Conservation (phyloP, 1,284 basidiomycete species). For the Hemileia vastatrix region DNA sequence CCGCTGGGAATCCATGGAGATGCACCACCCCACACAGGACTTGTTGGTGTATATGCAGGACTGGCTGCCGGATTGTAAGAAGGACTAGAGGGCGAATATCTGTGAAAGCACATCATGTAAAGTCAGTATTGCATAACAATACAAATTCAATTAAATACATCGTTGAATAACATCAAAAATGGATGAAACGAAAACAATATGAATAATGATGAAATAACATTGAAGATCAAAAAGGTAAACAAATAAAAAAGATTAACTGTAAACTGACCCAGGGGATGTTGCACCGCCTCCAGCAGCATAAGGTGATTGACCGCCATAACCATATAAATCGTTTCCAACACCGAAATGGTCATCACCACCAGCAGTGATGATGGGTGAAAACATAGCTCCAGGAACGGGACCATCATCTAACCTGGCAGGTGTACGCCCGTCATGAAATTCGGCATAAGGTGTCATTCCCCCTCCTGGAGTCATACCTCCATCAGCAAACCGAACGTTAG, state of each 20-base stretch:
- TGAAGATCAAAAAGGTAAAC: constrained; percentile 30
- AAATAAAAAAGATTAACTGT: constrained; percentile 61
- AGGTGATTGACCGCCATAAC: constrained; percentile 33
- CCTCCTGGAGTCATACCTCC: constrained; percentile 81
- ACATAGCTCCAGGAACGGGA: constrained; percentile 53
- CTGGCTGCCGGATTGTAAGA: constrained; percentile 23
- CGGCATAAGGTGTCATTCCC: constrained; percentile 78
- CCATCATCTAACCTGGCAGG: constrained; percentile 26
- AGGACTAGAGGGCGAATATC: constrained; percentile 55
- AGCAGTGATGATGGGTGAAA: constrained; percentile 85
- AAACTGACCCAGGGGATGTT: constrained; percentile 58
- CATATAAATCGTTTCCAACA: constrained; percentile 53
- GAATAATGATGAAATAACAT: constrained; percentile 10
- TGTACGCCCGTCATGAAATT: constrained; percentile 32
- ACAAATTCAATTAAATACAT: constrained; percentile 56
- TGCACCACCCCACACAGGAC: constrained; percentile 32
- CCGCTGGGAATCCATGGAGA: constrained; percentile 44
- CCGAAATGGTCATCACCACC: constrained; percentile 68
- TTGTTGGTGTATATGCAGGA: constrained; percentile 44
- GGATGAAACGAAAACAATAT: constrained; percentile 43
- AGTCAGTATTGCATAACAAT: constrained; percentile 66
- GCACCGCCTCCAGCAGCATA: constrained; percentile 47
- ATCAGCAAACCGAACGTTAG: constrained; percentile 57
- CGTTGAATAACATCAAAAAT: constrained; percentile 71
- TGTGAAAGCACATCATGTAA: constrained; percentile 48